Evolutionary conservation across 163 green algal species (phyloP).

Genomic region (Scenedesmus sp.): DNA sequence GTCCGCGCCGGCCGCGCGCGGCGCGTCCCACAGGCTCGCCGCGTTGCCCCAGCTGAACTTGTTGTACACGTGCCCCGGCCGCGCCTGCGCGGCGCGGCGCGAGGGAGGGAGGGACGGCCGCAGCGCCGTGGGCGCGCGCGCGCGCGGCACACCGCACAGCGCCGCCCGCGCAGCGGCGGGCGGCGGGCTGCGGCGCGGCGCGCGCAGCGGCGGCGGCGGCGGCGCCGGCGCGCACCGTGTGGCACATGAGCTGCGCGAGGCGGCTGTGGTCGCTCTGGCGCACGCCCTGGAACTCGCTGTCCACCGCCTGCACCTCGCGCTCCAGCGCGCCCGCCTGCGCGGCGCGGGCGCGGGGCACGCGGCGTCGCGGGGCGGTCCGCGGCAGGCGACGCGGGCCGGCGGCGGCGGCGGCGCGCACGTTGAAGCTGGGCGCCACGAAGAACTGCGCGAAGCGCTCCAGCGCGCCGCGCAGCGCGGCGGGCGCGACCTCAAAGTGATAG

Average conservation of each 20-base stretch:
- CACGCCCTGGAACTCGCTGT: slow-evolving; percentile 88
- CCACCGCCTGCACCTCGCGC: slow-evolving; percentile 78
- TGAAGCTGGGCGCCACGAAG: slow-evolving; percentile 90
- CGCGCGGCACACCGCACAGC: background rate
- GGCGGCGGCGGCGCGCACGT: too few species aligned
- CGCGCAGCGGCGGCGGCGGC: background rate
- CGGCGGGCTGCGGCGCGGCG: background rate
- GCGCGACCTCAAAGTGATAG: slow-evolving; percentile 95
- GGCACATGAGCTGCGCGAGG: slow-evolving; percentile 83
- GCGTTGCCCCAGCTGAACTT: slow-evolving; percentile 96
- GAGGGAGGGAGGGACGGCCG: too few species aligned
- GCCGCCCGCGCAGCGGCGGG: background rate
- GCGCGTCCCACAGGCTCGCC: slow-evolving; percentile 78
- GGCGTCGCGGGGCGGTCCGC: background rate
- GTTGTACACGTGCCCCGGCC: slow-evolving; percentile 77
- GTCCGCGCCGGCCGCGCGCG: slow-evolving; percentile 67
- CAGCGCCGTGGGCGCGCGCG: background rate
- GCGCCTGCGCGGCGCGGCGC: slow-evolving; percentile 30
- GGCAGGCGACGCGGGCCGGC: background rate
- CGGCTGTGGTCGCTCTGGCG: slow-evolving; percentile 86
- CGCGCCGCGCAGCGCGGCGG: slow-evolving; percentile 72
- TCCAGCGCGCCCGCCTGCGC: slow-evolving; percentile 29
- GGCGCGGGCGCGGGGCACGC: background rate
- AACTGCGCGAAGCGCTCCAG: slow-evolving; percentile 96
- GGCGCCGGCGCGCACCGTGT: slow-evolving; percentile 63